These are phyloP conservation scores for Solanum chacoense DNA, from an alignment of 305 asterid species.

Conservation along the genomic window DNA sequence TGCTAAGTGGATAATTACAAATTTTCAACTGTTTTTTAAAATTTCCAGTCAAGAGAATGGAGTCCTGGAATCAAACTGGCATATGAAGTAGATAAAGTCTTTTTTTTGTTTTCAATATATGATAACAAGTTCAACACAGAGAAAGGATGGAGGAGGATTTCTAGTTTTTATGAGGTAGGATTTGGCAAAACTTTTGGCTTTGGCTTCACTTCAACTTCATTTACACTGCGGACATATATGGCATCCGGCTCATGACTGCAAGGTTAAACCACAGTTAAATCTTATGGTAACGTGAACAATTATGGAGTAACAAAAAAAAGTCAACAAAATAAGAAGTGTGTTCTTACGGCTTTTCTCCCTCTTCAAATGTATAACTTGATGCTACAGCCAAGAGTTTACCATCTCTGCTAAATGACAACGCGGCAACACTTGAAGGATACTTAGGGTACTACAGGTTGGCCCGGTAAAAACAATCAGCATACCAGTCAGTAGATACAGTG, in stretches of 20 bases:
- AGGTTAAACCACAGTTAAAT: not conserved
- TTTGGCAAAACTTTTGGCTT: conserved; percentile 71
- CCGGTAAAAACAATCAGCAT: not conserved
- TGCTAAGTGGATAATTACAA: not conserved
- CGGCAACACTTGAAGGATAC: conserved; percentile 80
- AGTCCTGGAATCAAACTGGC: not conserved
- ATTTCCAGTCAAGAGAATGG: not conserved
- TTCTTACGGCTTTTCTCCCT: conserved; percentile 76
- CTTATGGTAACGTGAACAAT: not conserved
- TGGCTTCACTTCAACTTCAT: conserved; percentile 92
- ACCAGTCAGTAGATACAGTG: not conserved
- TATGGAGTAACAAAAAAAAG: not conserved
- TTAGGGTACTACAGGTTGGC: conserved; percentile 47
- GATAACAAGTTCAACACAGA: not conserved
- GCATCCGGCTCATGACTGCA: conserved; percentile 86
- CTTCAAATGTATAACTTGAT: conserved; percentile 91
- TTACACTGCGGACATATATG: conserved; percentile 71
- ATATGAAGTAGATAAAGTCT: not conserved
- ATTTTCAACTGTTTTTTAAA: not conserved
- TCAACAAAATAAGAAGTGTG: not conserved
- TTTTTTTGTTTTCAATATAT: not conserved
- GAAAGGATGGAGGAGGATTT: not conserved
- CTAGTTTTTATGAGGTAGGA: conserved; percentile 36
- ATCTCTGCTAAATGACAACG: conserved; percentile 86
- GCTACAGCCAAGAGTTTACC: conserved; percentile 87